Conservation (phyloP, 2,329 filamentous ascomycete species). For the Podosphaera fusca region DNA sequence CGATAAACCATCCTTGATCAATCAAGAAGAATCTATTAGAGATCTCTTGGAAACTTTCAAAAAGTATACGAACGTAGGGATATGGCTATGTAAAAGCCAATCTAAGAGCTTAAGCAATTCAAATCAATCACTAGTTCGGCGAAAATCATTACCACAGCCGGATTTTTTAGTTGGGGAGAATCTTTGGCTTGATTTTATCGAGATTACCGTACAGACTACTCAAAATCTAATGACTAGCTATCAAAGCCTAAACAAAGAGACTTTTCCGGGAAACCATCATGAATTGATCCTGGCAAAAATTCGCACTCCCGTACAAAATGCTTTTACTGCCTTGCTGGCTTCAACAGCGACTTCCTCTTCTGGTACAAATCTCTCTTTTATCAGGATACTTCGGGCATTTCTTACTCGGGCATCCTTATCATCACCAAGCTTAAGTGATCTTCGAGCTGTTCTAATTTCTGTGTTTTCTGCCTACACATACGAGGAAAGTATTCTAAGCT, state of each 20-base stretch:
- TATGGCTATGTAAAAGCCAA: slow-evolving; percentile 84
- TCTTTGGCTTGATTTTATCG: slow-evolving; percentile 38
- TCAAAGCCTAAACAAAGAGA: slow-evolving; percentile 15
- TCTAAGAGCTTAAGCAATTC: slow-evolving; percentile 30
- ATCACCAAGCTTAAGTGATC: slow-evolving; percentile 68
- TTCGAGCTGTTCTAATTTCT: slow-evolving; percentile 62
- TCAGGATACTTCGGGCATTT: slow-evolving; percentile 74
- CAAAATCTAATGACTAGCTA: slow-evolving; percentile 36
- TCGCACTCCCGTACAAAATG: slow-evolving; percentile 64
- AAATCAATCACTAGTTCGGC: slow-evolving; percentile 24
- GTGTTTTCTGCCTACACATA: slow-evolving; percentile 94
- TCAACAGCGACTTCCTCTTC: slow-evolving; percentile 33
- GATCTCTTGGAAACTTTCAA: slow-evolving; percentile 58
- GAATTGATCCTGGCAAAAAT: slow-evolving; percentile 42
- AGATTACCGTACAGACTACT: slow-evolving; percentile 38
- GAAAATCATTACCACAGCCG: slow-evolving; percentile 19
- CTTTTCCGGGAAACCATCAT: slow-evolving; percentile 22
- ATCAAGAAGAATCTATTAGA: slow-evolving; percentile 38
- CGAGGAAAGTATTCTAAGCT: slow-evolving; percentile 65
- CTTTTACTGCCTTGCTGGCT: slow-evolving; percentile 67
- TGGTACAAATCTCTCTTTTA: slow-evolving; percentile 46
- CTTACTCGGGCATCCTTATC: slow-evolving; percentile 58
- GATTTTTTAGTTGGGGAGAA: slow-evolving; percentile 29
- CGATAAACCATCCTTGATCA: slow-evolving; percentile 30
- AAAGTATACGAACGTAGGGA: slow-evolving; percentile 79